These are phyloP conservation scores for Hymenotorrendiella dingleyae DNA, from an alignment of 2,329 filamentous ascomycete genomes.

Conservation along the genomic window DNA sequence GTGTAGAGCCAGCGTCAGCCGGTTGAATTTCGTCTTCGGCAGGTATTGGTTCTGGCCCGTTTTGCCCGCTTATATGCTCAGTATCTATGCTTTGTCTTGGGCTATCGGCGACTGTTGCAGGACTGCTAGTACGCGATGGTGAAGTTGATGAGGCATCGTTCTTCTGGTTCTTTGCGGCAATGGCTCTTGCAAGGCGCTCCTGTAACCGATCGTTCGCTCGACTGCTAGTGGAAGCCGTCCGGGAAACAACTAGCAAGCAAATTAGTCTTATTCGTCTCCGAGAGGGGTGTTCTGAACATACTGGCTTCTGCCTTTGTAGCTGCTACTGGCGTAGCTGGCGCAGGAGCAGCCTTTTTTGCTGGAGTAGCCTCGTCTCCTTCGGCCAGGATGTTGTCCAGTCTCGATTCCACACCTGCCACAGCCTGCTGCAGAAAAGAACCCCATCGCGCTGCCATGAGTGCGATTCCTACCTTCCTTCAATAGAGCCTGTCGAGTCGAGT, in stretches of 20 bases:
- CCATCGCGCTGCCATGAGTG: constrained; percentile 49
- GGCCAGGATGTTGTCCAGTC: constrained; percentile 83
- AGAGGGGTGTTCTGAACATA: constrained; percentile 15
- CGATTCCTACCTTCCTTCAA: constrained; percentile 11
- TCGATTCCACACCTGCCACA: constrained; percentile 88
- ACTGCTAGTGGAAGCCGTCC: constrained; percentile 57
- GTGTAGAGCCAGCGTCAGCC: constrained; percentile 2
- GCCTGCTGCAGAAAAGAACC: constrained; percentile 80
- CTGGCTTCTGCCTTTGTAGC: constrained; percentile 32
- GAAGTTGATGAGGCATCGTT: constrained; percentile 41
- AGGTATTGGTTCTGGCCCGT: constrained; percentile 7
- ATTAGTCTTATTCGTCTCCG: not conserved
- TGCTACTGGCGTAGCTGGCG: constrained; percentile 29
- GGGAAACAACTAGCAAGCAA: constrained; percentile 43
- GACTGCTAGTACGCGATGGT: constrained; percentile 46
- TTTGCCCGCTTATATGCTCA: constrained; percentile 17
- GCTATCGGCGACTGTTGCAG: constrained; percentile 39
- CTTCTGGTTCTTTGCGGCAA: constrained; percentile 59
- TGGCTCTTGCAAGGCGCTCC: constrained; percentile 80
- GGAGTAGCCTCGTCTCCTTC: constrained; percentile 58
- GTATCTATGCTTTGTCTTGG: constrained; percentile 40
- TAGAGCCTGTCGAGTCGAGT: constrained; percentile 16
- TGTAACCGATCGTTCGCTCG: constrained; percentile 77
- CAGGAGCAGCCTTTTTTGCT: constrained; percentile 36
- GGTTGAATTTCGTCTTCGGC: not conserved